Evolutionary conservation across 2,329 filamentous ascomycete genomes (phyloP).

Genomic region (Aspergillus sp.): DNA sequence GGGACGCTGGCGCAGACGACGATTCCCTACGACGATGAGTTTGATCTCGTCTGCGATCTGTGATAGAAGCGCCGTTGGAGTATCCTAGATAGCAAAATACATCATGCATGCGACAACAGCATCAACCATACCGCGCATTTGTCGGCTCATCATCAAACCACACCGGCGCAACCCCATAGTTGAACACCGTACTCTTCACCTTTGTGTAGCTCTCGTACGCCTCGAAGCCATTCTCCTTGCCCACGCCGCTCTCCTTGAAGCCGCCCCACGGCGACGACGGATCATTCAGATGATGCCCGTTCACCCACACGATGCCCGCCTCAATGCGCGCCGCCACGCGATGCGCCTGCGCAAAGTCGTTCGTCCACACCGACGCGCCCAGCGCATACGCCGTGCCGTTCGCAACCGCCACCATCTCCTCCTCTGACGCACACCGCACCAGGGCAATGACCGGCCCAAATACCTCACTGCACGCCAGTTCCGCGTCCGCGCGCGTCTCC

Average conservation of each 20-base stretch:
- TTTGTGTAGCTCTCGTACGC: constrained; percentile 59
- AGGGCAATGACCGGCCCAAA: constrained; percentile 55
- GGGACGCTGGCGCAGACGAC: constrained; percentile 9
- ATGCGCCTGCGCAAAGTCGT: constrained; percentile 49
- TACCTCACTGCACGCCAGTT: constrained; percentile 42
- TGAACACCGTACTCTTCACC: constrained; percentile 49
- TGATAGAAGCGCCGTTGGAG: not conserved
- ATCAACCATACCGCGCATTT: constrained; percentile 58
- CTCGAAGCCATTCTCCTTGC: constrained; percentile 70
- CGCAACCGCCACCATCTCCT: constrained; percentile 47
- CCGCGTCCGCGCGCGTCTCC: constrained; percentile 14
- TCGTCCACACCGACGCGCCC: constrained; percentile 53
- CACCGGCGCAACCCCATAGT: constrained; percentile 63
- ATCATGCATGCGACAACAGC: not conserved
- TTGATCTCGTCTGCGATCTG: constrained; percentile 20
- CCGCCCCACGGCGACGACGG: constrained; percentile 71
- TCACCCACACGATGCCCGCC: constrained; percentile 49
- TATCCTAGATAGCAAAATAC: not conserved
- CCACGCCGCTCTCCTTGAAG: constrained; percentile 63
- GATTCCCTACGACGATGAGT: constrained; percentile 20
- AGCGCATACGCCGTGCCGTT: constrained; percentile 53
- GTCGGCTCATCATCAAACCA: constrained; percentile 65
- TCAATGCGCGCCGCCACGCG: constrained; percentile 49
- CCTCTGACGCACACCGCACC: constrained; percentile 47
- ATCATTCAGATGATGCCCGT: constrained; percentile 67